phyloP scores from a whole-genome alignment of 2,329 filamentous ascomycete genomes.

The Fusarium anguioides region DNA sequence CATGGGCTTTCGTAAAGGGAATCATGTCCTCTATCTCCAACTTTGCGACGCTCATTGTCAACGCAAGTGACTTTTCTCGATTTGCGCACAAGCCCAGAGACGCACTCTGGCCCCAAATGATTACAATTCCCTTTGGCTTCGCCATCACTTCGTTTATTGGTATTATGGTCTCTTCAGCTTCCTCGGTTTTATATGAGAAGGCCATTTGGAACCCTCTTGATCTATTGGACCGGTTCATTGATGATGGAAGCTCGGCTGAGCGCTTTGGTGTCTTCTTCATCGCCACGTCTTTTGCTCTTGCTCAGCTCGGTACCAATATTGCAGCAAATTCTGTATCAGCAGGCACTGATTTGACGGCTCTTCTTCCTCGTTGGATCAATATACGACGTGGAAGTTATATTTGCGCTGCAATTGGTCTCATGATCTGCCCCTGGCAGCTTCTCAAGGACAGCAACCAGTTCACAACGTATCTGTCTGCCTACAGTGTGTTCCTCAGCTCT shows the following conservation, averaged over 20 bases:
- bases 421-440: conserved; percentile 89
- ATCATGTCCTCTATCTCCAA: conserved; percentile 93
- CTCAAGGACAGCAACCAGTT: conserved; percentile 82
- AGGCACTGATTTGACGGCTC: conserved; percentile 83
- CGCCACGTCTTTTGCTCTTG: conserved; percentile 75
- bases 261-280: conserved; percentile 83
- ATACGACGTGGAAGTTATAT: conserved; percentile 90
- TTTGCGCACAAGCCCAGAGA: conserved; percentile 82
- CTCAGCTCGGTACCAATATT: conserved; percentile 88
- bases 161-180: conserved; percentile 81
- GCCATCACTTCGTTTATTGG: conserved; percentile 86
- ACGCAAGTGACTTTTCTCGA: conserved; percentile 86
- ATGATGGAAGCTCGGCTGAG: conserved; percentile 74
- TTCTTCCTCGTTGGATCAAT: conserved; percentile 82
- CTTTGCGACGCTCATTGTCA: conserved; percentile 86
- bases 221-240: conserved; percentile 73
- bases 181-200: conserved; percentile 72
- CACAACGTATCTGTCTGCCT: conserved; percentile 90
- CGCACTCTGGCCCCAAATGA: conserved; percentile 82
- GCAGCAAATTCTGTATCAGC: conserved; percentile 87
- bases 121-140: conserved; percentile 78
- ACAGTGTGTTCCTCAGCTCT: conserved; percentile 92
- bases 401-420: conserved; percentile 81
- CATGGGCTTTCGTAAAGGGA: conserved; percentile 84
- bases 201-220: conserved; percentile 80